Conservation (phyloP, 768 basidiomycete species). For the Polyporus arcularius region DNA sequence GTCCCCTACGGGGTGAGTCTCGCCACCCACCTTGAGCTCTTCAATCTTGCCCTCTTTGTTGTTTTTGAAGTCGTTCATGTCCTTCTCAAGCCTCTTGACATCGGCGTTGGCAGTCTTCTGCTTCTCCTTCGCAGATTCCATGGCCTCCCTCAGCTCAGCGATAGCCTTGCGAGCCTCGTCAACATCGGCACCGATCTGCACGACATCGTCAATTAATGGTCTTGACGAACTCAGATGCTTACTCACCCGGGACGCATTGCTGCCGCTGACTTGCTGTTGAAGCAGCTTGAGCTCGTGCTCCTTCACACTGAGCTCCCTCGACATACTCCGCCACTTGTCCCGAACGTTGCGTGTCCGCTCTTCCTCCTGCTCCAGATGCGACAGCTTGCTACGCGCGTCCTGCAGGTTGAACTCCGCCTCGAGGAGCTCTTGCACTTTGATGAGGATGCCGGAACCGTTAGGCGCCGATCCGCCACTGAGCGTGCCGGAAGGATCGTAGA, state of each 20-base stretch:
- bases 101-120: conserved; percentile 78
- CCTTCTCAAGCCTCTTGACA: conserved; percentile 85
- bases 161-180: conserved; percentile 70
- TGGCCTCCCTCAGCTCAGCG: conserved; percentile 52
- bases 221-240: neutral
- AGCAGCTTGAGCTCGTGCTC: conserved; percentile 82
- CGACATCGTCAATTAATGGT: neutral
- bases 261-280: conserved; percentile 82
- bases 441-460: conserved; percentile 66
- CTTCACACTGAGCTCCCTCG: conserved; percentile 83
- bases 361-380: conserved; percentile 57
- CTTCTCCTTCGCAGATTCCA: conserved; percentile 71
- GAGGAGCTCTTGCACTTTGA: conserved; percentile 83
- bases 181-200: conserved; percentile 79
- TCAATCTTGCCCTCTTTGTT: conserved; percentile 97
- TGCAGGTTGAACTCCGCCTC: conserved; percentile 62
- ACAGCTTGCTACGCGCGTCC: conserved; percentile 49
- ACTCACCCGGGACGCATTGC: conserved; percentile 82
- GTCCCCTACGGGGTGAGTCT: neutral
- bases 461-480: conserved; percentile 91
- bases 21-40: conserved; percentile 74
- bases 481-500: conserved; percentile 95
- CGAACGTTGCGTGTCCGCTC: conserved; percentile 50
- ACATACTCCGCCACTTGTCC: conserved; percentile 60
- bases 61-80: conserved; percentile 98